Conservation (phyloP, 805 yeast genomes). For the Diddensiella transvaalensis region DNA sequence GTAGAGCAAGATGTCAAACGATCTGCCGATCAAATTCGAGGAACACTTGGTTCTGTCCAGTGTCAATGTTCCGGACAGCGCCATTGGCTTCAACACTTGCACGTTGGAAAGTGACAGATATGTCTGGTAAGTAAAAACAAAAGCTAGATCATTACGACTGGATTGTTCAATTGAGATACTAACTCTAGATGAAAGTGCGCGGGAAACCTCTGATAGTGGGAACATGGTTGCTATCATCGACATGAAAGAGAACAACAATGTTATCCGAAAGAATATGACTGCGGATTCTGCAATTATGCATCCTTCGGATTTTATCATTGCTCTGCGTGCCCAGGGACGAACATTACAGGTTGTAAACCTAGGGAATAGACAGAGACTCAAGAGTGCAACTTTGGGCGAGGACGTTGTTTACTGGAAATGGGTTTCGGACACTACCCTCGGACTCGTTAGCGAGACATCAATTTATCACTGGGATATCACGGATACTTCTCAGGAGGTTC, state of each 20-base stretch:
- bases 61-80: slow-evolving; percentile 78
- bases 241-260: slow-evolving; percentile 69
- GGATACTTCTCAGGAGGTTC: slow-evolving; percentile 76
- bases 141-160: neutral
- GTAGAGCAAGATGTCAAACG: slow-evolving; percentile 9
- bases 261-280: slow-evolving; percentile 87
- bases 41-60: slow-evolving; percentile 87
- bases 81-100: slow-evolving; percentile 88
- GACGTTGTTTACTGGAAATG: slow-evolving; percentile 96
- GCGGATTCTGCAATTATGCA: slow-evolving; percentile 98
- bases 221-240: slow-evolving; percentile 89
- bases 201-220: slow-evolving; percentile 45
- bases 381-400: slow-evolving; percentile 79
- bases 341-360: slow-evolving; percentile 92
- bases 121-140: slow-evolving; percentile 55
- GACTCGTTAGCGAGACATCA: slow-evolving; percentile 75
- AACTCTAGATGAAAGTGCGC: slow-evolving; percentile 32
- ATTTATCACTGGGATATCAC: slow-evolving; percentile 80
- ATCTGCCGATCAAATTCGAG: slow-evolving; percentile 92
- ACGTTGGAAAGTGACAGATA: slow-evolving; percentile 91
- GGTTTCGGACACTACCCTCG: slow-evolving; percentile 70
- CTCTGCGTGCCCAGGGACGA: slow-evolving; percentile 93
- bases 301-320: slow-evolving; percentile 82
- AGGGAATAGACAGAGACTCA: slow-evolving; percentile 80
- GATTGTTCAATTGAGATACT: neutral